Evolutionary conservation across 2,329 filamentous ascomycete species (phyloP).

Genomic region (Ophiostoma sp.): DNA sequence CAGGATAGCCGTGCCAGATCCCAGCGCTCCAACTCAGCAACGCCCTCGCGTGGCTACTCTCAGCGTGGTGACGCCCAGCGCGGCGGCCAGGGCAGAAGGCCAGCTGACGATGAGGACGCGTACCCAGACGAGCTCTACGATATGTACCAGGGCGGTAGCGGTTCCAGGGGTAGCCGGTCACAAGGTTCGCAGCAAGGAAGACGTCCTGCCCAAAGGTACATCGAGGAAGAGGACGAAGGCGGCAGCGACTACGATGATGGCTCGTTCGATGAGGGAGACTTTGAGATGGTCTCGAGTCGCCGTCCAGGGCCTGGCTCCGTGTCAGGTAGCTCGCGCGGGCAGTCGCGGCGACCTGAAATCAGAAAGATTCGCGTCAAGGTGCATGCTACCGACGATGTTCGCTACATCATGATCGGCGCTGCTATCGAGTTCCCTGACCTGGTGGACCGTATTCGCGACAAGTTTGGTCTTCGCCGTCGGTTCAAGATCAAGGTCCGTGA

Average conservation of each 20-base stretch:
- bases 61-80: constrained; percentile 42
- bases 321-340: constrained; percentile 47
- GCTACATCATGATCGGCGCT: constrained; percentile 81
- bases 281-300: constrained; percentile 67
- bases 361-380: constrained; percentile 86
- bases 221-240: constrained; percentile 72
- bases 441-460: constrained; percentile 72
- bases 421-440: constrained; percentile 72
- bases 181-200: constrained; percentile 31
- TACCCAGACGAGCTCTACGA: constrained; percentile 68
- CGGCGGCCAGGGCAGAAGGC: constrained; percentile 35
- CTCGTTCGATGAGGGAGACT: constrained; percentile 69
- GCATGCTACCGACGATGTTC: constrained; percentile 73
- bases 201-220: constrained; percentile 53
- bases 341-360: constrained; percentile 59
- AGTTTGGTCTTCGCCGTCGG: constrained; percentile 70
- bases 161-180: constrained; percentile 40
- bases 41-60: constrained; percentile 42
- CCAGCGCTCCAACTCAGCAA: constrained; percentile 42
- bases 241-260: constrained; percentile 64
- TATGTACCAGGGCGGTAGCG: constrained; percentile 47
- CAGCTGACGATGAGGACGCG: constrained; percentile 54
- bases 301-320: constrained; percentile 43
- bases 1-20: constrained; percentile 37
- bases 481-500: constrained; percentile 89